phyloP scores from a whole-genome alignment of 2,329 filamentous ascomycete species.

The Aureobasidium lini region DNA sequence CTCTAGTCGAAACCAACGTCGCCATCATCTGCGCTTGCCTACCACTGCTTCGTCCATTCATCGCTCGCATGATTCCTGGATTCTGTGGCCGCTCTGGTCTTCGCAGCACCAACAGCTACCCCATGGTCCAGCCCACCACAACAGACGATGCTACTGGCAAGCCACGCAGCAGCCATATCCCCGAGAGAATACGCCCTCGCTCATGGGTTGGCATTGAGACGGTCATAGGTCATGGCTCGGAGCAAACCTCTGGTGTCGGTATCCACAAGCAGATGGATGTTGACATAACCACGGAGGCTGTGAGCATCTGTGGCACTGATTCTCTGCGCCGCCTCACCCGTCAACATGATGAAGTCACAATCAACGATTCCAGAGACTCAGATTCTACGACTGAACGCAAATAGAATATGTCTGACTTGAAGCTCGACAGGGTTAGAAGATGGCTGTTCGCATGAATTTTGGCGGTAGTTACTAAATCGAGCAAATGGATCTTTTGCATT shows the following conservation, averaged over 20 bases:
- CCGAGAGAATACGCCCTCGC: not conserved
- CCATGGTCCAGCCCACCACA: not conserved
- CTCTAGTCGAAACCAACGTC: constrained; percentile 23
- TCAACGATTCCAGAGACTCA: not conserved
- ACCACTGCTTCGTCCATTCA: constrained; percentile 18
- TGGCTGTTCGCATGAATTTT: not conserved
- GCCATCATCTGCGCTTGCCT: constrained; percentile 25
- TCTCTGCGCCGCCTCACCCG: constrained; percentile 3
- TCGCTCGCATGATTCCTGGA: constrained; percentile 9
- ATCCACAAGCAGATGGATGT: constrained; percentile 14
- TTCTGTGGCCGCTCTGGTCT: not conserved
- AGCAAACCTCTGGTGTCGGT: not conserved
- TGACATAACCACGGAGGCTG: constrained; percentile 11
- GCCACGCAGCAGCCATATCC: constrained; percentile 1
- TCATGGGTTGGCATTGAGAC: constrained; percentile 9
- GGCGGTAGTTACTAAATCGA: not conserved
- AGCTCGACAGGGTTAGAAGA: not conserved
- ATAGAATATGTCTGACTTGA: not conserved
- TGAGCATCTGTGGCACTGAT: constrained; percentile 8
- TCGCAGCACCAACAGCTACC: constrained; percentile 6
- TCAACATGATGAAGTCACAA: not conserved
- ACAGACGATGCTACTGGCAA: not conserved
- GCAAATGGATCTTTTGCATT: not conserved
- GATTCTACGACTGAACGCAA: not conserved
- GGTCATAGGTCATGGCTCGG: not conserved